Evolutionary conservation across 352 stramenopile genomes (phyloP), one percentile per base, ranked within the genome.

Genomic region (Phytophthora tubulina): DNA sequence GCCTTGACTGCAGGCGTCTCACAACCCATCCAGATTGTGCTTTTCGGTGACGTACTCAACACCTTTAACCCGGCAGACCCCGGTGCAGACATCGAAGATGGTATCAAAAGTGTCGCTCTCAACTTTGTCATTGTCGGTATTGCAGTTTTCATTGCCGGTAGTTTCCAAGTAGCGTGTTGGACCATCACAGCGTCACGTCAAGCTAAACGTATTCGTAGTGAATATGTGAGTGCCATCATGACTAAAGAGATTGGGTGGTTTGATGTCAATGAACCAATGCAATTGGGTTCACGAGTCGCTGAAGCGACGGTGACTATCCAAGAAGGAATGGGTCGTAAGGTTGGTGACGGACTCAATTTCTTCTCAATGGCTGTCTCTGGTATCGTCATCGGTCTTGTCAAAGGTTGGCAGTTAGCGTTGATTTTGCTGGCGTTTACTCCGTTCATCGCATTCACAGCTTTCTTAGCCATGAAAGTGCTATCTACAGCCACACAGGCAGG

Each of bases 21-120:
- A 21, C 81, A 92, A 59, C 88, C 86, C 7, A 69, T 94, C 10
- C 84, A 93, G 63, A 89, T 92, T 52, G 65, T 94, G 32, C 76
- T 95, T 36, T 82, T 95, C 62, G 86, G 86, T 9, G 83, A 93
- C 59, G 76, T 90, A 30, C 70, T 93, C 50, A 91, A 93, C 69
- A 77, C 84, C 8, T 92, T 93, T 53, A 92, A 92, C 55, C 84
- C 87, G 7, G 41, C 59, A 2, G 44, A 77, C 31, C 44, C 63
- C 4, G n/a, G 46, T 2, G 30, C 54, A 2, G 52, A 72, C 48
- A 81, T 84, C 38, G 69, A 78, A 44, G 45, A 49, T 21, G 70
- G 67, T 15, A 77, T 81, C 59, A 75, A 69, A 53, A 46, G 46
- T 30, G 75, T 89, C 5, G 78, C 84, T 14, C 77, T 87, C 58